Conservation (phyloP, 352 stramenopile species). For the Elongisporangium anandrum region DNA sequence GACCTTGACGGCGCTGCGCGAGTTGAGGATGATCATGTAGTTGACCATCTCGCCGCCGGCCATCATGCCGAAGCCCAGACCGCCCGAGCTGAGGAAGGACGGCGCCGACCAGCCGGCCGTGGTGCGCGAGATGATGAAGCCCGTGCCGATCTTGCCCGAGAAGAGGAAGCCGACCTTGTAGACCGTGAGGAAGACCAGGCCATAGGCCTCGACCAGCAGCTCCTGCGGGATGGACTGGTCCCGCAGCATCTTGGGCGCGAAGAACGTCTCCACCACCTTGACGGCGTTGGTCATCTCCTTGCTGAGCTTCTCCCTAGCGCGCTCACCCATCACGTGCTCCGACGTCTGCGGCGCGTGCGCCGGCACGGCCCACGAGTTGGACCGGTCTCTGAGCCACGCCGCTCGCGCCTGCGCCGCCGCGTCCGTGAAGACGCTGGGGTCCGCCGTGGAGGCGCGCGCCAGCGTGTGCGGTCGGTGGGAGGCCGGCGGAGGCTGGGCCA, state of each 20-base stretch:
- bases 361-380: constrained; percentile 46
- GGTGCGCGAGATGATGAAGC: constrained; percentile 74
- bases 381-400: constrained; percentile 46
- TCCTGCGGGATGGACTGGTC: constrained; percentile 81
- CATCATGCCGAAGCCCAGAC: constrained; percentile 82
- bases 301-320: constrained; percentile 50
- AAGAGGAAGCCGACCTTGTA: constrained; percentile 82
- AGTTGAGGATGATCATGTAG: constrained; percentile 82
- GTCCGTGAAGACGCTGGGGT: constrained; percentile 15
- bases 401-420: constrained; percentile 15
- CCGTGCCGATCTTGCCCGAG: constrained; percentile 72
- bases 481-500: constrained; percentile 28
- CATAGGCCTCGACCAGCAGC: constrained; percentile 67
- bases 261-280: constrained; percentile 66
- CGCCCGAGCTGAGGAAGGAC: constrained; percentile 63
- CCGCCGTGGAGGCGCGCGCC: constrained; percentile 33
- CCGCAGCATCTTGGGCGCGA: constrained; percentile 68
- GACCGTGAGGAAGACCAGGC: constrained; percentile 75
- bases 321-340: constrained; percentile 49
- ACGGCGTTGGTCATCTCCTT: constrained; percentile 60
- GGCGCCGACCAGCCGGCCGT: constrained; percentile 69
- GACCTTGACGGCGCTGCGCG: constrained; percentile 65
- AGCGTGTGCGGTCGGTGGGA: constrained; percentile 19
- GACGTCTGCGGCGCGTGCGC: constrained; percentile 22
- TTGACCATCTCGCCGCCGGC: constrained; percentile 75